phyloP scores from a whole-genome alignment of 2,329 filamentous ascomycete genomes.

The Cladosporium sp. region DNA sequence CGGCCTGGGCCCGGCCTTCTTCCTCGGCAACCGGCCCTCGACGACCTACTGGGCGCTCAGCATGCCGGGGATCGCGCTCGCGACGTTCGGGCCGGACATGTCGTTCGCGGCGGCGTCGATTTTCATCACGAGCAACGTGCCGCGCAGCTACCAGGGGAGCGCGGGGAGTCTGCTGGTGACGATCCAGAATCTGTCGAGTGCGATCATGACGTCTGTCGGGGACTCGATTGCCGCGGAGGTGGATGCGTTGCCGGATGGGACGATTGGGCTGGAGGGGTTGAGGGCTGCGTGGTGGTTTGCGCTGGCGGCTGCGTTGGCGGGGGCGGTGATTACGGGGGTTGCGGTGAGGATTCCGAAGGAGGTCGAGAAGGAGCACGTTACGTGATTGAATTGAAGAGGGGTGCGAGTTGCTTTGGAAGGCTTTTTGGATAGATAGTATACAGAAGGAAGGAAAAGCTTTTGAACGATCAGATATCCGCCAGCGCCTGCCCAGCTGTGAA shows the following conservation, averaged over 20 bases:
- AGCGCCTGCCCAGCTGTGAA: too few relatives aligned
- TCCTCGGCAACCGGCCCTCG: constrained; percentile 35
- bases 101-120: constrained; percentile 45
- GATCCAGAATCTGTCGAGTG: constrained; percentile 41
- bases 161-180: constrained; percentile 43
- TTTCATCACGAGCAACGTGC: constrained; percentile 43
- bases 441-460: too few relatives aligned
- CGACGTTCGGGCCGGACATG: constrained; percentile 44
- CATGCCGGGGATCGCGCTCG: constrained; percentile 39
- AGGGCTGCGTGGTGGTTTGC: constrained; percentile 28
- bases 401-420: too few relatives aligned
- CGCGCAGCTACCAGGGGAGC: constrained; percentile 42
- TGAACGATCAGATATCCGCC: too few relatives aligned
- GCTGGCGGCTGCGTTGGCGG: constrained; percentile 18
- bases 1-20: constrained; percentile 36
- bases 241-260: constrained; percentile 18
- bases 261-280: constrained; percentile 23
- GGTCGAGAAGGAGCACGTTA: constrained; percentile 27
- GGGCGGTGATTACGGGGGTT: constrained; percentile 20
- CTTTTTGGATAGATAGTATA: not conserved
- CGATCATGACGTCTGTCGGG: constrained; percentile 33
- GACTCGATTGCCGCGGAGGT: constrained; percentile 24
- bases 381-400: not conserved
- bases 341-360: constrained; percentile 27
- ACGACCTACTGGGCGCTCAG: constrained; percentile 43